phyloP scores from a whole-genome alignment of 345 rosid species.

The Zanthoxylum bungeanum region DNA sequence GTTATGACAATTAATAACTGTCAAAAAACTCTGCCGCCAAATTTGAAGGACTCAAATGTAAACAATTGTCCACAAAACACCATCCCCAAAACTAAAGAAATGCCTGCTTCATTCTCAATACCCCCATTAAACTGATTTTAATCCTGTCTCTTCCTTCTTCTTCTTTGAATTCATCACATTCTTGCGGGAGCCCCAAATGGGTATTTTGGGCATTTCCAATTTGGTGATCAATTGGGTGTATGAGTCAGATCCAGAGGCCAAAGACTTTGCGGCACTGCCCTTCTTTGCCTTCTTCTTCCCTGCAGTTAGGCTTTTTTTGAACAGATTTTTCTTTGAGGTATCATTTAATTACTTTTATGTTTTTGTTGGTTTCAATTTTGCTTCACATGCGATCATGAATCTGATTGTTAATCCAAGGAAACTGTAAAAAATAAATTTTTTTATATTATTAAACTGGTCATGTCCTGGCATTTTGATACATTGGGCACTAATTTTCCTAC shows the following conservation, averaged over 20 bases:
- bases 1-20: no score
- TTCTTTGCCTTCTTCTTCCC: conserved; percentile 39
- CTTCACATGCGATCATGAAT: neutral
- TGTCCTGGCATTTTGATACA: neutral
- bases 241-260: conserved; percentile 36
- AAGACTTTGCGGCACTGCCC: conserved; percentile 33
- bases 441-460: neutral
- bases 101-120: no score
- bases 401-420: neutral
- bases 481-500: neutral
- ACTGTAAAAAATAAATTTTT: no score
- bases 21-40: no score
- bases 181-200: conserved; percentile 11
- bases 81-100: no score
- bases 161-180: neutral
- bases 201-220: neutral
- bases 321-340: conserved; percentile 46
- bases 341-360: neutral
- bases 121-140: neutral
- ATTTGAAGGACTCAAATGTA: no score
- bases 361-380: neutral
- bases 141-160: neutral
- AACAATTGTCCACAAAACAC: no score
- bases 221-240: conserved; percentile 33
- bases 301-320: conserved; percentile 34